Percentiles rank a stretch among this genome's conserved stretches.
These are phyloP conservation scores for Parastagonospora avenae DNA, from an alignment of 2,329 filamentous ascomycete species.

Conservation along the genomic window DNA sequence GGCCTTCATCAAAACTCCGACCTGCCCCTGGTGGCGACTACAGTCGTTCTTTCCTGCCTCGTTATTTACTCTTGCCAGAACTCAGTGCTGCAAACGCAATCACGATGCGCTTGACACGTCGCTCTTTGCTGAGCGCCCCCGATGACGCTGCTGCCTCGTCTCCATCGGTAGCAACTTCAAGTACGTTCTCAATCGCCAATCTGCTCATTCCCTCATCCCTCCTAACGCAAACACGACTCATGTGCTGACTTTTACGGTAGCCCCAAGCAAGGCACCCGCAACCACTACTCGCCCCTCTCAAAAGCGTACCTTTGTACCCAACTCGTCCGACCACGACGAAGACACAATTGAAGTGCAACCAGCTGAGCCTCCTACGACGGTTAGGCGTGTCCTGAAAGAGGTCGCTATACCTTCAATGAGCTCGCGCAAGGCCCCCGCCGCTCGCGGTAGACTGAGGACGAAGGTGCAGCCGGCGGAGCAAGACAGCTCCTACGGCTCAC, in stretches of 20 bases:
- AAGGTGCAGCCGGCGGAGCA: conserved; percentile 17
- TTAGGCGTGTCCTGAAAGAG: conserved; percentile 37
- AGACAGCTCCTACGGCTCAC: conserved; percentile 35
- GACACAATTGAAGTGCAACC: conserved; percentile 15
- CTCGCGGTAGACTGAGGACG: conserved; percentile 12
- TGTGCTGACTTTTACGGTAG: conserved; percentile 1
- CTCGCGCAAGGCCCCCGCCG: conserved; percentile 14
- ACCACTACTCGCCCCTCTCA: conserved; percentile 16
- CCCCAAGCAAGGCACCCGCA: conserved; percentile 6
- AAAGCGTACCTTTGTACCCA: conserved; percentile 29
- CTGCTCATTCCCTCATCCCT: not conserved
- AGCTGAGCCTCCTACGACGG: conserved; percentile 5
- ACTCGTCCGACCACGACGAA: conserved; percentile 42
- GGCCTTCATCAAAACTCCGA: too few relatives aligned
- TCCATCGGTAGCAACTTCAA: too few relatives aligned
- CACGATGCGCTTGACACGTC: too few relatives aligned
- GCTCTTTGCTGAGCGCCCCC: too few relatives aligned
- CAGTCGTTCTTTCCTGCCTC: too few relatives aligned
- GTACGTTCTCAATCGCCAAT: too few relatives aligned
- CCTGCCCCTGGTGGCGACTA: too few relatives aligned
- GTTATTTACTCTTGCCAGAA: too few relatives aligned
- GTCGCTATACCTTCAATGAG: conserved; percentile 38
- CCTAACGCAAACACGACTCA: not conserved
- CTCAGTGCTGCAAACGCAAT: too few relatives aligned
- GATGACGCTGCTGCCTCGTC: too few relatives aligned